Base-by-base conservation (phyloP, 805 yeast species). In the Kazachstania africana region DNA sequence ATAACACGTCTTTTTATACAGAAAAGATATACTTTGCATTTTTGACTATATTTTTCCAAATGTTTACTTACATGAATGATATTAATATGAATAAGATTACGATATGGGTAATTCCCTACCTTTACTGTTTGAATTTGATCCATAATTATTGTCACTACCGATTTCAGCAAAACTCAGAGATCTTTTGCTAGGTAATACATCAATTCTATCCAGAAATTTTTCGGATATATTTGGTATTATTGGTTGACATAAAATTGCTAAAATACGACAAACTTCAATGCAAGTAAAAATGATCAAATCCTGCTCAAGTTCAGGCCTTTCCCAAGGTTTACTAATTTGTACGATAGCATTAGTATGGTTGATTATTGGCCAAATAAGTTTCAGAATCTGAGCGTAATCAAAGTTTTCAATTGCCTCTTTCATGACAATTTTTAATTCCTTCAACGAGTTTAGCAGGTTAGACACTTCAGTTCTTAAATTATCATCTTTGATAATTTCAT, bases 321-420 rank as follows among this genome's bases (percentile, higher is more conserved):
- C 53, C 97, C 97, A 88, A 0, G 96, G 96, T 44, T 74, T 77
- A 5, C 73, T 57, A 1, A 54, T 59, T 47, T 83, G 94, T 39
- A 85, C 65, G 20, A 78, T 67, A 13, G 60, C 61, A 47, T 88
- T 88, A 1, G 81, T 77, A 12, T 62, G 54, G 29, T 71, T 70
- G 12, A 77, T 51, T 3, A 72, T 55, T 5, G 55, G 45, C 84
- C 91, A 76, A 52, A 84, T 60, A 12, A 60, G 58, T 29, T 64
- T 64, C 12, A 78, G 53, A 0, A 81, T 78, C 28, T 59, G 63
- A 39, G 72, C 69, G 33, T 70, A 70, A 31, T 73, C 73, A 47
- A 70, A 74, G 1, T 48, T 41, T 2, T 34, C 31, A 45, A 79
- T 62, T 10, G 65, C 58, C 0, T 37, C 38, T 34, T 70, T 57